phyloP scores from a whole-genome alignment of 768 basidiomycete genomes.

The Collybia mongolica region DNA sequence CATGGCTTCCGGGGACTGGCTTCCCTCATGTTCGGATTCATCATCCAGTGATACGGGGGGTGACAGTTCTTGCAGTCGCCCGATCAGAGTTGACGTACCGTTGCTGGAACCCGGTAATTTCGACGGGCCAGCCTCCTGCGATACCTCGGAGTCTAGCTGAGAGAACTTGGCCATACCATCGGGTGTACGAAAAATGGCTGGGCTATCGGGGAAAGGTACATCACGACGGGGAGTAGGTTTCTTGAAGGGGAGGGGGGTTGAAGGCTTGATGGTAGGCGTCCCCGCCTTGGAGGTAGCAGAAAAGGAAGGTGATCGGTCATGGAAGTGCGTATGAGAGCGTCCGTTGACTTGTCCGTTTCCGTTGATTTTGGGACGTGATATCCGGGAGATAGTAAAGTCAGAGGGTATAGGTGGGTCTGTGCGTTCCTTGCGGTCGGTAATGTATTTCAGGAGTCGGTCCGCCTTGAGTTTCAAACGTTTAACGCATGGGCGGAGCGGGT shows the following conservation, averaged over 20 bases:
- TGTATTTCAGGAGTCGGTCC: conserved; percentile 80
- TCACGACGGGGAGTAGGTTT: conserved; percentile 33
- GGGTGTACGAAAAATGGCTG: conserved; percentile 67
- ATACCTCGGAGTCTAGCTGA: conserved; percentile 55
- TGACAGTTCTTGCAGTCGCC: conserved; percentile 32
- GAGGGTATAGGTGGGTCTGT: conserved; percentile 66
- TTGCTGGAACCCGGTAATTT: conserved; percentile 3
- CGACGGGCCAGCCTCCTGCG: conserved; percentile 16
- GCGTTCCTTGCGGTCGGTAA: conserved; percentile 86
- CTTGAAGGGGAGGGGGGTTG: conserved; percentile 20
- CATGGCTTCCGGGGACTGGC: conserved; percentile 20
- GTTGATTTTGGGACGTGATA: conserved; percentile 35
- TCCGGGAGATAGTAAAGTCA: conserved; percentile 31
- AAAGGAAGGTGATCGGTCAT: conserved; percentile 38
- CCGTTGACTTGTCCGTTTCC: conserved; percentile 45
- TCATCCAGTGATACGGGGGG: conserved; percentile 34
- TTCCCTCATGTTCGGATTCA: conserved; percentile 26
- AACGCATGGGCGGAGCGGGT: conserved; percentile 84
- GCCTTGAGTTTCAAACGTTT: conserved; percentile 81
- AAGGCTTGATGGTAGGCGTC: conserved; percentile 25
- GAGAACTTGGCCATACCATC: conserved; percentile 72
- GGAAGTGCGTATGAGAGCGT: conserved; percentile 24
- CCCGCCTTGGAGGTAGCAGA: conserved; percentile 27
- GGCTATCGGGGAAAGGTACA: conserved; percentile 60
- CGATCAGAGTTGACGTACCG: conserved; percentile 20